Evolutionary conservation across 345 rosid species (phyloP).

Genomic region (Cochlearia excelsa): DNA sequence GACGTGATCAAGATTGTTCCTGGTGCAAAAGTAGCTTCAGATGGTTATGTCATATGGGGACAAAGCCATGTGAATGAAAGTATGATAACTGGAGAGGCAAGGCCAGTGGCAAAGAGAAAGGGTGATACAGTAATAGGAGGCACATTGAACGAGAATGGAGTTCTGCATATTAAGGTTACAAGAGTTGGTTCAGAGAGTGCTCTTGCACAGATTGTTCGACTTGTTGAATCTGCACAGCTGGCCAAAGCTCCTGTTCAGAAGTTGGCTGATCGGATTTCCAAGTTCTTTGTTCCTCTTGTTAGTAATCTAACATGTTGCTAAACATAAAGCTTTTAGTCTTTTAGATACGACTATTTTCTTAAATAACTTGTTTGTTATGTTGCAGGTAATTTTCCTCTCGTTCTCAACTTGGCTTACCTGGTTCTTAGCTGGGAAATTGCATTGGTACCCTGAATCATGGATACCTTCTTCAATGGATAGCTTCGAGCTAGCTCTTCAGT

Average conservation of each 20-base stretch:
- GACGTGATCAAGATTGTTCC: constrained; percentile 75
- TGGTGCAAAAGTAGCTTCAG: constrained; percentile 69
- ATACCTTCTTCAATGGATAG: constrained; percentile 93
- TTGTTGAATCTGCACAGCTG: constrained; percentile 92
- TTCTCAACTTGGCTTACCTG: constrained; percentile 86
- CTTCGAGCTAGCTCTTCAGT: constrained; percentile 88
- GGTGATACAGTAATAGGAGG: constrained; percentile 91
- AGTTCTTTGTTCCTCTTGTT: constrained; percentile 85
- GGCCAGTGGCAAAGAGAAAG: constrained; percentile 68
- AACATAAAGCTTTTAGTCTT: background rate
- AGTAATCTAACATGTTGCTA: constrained; percentile 15
- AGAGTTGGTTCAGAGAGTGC: constrained; percentile 93
- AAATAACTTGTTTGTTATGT: background rate
- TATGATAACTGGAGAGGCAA: constrained; percentile 77
- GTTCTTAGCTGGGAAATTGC: constrained; percentile 84
- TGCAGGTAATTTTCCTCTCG: constrained; percentile 76
- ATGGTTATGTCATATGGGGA: constrained; percentile 69
- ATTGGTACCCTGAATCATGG: constrained; percentile 82
- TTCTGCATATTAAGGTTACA: constrained; percentile 70
- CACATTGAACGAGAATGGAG: constrained; percentile 85
- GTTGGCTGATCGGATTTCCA: constrained; percentile 85
- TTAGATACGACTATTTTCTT: background rate
- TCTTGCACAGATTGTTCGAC: constrained; percentile 87
- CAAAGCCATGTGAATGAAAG: constrained; percentile 76
- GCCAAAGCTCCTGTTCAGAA: constrained; percentile 98